phyloP scores from a whole-genome alignment of 306 rosid genomes.

The Trifolium subterraneum region DNA sequence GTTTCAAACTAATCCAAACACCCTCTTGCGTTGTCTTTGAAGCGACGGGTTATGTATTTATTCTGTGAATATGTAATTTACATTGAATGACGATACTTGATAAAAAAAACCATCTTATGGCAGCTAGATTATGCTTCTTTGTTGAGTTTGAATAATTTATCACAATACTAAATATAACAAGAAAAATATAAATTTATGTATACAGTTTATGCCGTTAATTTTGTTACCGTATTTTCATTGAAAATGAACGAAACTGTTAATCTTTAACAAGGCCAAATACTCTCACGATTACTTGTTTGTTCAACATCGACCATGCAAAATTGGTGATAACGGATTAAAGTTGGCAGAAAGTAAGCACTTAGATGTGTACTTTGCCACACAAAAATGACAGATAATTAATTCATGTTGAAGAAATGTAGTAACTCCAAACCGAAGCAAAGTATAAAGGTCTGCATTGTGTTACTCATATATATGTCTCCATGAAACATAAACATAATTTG shows the following conservation, averaged over 20 bases:
- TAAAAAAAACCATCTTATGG: not conserved
- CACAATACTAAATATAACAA: not conserved
- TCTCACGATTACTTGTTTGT: not conserved
- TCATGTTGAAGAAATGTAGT: constrained; percentile 39
- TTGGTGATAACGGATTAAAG: not conserved
- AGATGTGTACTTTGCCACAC: too few relatives aligned
- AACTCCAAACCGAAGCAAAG: constrained; percentile 44
- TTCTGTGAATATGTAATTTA: not conserved
- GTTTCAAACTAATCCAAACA: not conserved
- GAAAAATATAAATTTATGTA: not conserved
- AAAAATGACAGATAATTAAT: constrained; percentile 19
- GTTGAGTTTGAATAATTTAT: not conserved
- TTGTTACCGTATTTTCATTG: not conserved
- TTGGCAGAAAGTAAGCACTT: not conserved
- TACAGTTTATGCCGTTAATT: not conserved
- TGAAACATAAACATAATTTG: constrained; percentile 17
- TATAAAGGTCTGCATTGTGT: constrained; percentile 12
- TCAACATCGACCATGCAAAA: constrained; percentile 5
- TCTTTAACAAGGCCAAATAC: not conserved
- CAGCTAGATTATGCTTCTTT: not conserved
- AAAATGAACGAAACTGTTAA: constrained; percentile 1
- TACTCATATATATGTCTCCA: not conserved
- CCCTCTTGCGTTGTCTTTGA: constrained; percentile 1
- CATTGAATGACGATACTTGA: not conserved
- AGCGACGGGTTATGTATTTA: not conserved